phyloP scores from a whole-genome alignment of 192 early-diverging fungal genomes.

The Rhizophagus sp. region DNA sequence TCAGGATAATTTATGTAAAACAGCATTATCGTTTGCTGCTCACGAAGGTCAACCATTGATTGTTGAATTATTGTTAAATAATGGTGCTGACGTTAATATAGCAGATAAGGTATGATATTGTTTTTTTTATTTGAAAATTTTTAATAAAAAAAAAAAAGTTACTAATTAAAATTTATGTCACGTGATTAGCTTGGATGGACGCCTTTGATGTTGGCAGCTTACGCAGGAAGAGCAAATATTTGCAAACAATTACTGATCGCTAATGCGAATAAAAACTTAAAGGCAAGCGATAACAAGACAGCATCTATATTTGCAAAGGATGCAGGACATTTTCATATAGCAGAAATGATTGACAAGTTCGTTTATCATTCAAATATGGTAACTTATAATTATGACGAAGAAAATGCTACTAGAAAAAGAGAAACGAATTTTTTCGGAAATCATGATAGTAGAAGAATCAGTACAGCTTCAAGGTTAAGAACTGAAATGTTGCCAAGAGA shows the following conservation, averaged over 20 bases:
- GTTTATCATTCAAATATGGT: background rate
- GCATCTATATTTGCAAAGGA: constrained; percentile 37
- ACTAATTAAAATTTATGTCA: background rate
- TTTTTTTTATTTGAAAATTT: background rate
- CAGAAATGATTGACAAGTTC: constrained; percentile 36
- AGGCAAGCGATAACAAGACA: constrained; percentile 35
- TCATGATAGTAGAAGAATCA: background rate
- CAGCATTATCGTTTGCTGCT: constrained; percentile 38
- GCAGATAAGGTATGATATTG: constrained; percentile 31
- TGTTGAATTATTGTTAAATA: constrained; percentile 34
- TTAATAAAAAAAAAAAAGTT: background rate
- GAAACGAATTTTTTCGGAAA: too few relatives aligned
- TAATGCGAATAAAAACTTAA: constrained; percentile 36
- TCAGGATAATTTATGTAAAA: constrained; percentile 38
- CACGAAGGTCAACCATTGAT: constrained; percentile 37
- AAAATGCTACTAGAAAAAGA: background rate
- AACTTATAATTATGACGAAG: background rate
- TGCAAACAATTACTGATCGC: constrained; percentile 36
- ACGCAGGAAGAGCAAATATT: constrained; percentile 37
- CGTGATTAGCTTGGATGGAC: constrained; percentile 36
- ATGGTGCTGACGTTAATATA: constrained; percentile 36
- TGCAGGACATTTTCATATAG: constrained; percentile 37
- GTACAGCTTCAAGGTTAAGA: background rate
- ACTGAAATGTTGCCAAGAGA: background rate
- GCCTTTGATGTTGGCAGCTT: constrained; percentile 43